Evolutionary conservation across 2,329 filamentous ascomycete species (phyloP), one percentile per base, ranked within the genome.

Genomic region (Ceratocystis huliohia): DNA sequence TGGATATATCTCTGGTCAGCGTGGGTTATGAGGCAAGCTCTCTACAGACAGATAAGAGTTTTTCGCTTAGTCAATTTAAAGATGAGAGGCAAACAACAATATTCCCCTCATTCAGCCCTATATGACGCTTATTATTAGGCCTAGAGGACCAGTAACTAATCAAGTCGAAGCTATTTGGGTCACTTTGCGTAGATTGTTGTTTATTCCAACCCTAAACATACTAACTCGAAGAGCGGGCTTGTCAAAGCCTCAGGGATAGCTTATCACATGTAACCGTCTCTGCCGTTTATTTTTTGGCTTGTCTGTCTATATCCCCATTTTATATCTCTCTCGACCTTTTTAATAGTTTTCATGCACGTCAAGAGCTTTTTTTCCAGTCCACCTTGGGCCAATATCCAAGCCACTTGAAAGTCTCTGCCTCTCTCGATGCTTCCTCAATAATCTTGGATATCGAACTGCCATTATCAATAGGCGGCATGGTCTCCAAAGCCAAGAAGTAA

Each of bases 361-460:
- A 67, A 10, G 61, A 63, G 57, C 56, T 63, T 2, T 45, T 41
- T 48, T 68, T 65, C 66, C 66, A 68, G 15, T 68, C 61, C 17
- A 66, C 13, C 17, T 68, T 68, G 13, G 66, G 66, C 86, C 87
- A 89, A 72, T 86, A 88, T 3, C 87, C 87, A 71, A 88, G 73
- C 84, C 86, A 89, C 72, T 86, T 81, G 78, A 82, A 87, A 61
- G 76, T 79, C 74, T 83, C 77, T n/a, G 84, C 84, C 69, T 84
- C 81, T 37, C 73, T 74, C 1, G 76, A 77, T 70, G 91, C 78
- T 69, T 82, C 76, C 67, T 82, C 80, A 17, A 91, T 86, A 68
- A 79, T 78, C 2, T 80, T 82, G 64, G 81, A 79, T 71, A 84
- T 84, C 10, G 41, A 20, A 62, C 76, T 74, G 3, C 20, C 56